Conservation (phyloP, 2,329 filamentous ascomycete genomes). For the Allantophomopsis cytisporea region DNA sequence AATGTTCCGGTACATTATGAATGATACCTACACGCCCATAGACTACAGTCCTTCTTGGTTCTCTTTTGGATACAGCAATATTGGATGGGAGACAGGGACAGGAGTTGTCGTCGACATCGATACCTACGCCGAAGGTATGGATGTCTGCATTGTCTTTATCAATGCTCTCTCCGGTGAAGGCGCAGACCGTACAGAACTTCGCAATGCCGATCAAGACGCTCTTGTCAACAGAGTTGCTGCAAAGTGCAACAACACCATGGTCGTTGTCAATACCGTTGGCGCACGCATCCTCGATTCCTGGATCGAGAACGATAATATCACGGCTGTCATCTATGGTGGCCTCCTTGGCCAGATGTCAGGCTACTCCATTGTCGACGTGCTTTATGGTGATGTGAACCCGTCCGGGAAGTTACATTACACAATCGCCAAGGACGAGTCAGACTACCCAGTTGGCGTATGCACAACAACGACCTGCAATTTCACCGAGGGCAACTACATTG, state of each 20-base stretch:
- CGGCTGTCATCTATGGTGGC: slow-evolving; percentile 41
- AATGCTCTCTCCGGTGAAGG: slow-evolving; percentile 80
- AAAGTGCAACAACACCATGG: slow-evolving; percentile 38
- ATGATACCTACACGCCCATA: slow-evolving; percentile 51
- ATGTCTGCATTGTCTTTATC: slow-evolving; percentile 34
- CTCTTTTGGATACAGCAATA: too few relatives aligned
- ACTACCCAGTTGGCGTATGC: slow-evolving; percentile 25
- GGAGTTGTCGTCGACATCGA: not conserved
- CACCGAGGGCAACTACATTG: slow-evolving; percentile 14
- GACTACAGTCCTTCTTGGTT: too few relatives aligned
- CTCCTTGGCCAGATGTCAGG: slow-evolving; percentile 46
- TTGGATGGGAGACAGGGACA: too few relatives aligned
- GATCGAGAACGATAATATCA: slow-evolving; percentile 40
- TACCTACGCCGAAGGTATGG: not conserved
- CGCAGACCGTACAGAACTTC: too few relatives aligned
- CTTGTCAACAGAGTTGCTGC: slow-evolving; percentile 23
- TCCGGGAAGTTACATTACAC: slow-evolving; percentile 58
- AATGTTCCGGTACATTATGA: slow-evolving; percentile 15
- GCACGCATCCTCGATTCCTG: slow-evolving; percentile 42
- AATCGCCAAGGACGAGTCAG: slow-evolving; percentile 36
- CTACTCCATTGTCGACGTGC: slow-evolving; percentile 59
- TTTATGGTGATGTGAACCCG: slow-evolving; percentile 63
- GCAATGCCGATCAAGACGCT: too few relatives aligned
- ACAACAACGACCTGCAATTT: not conserved
- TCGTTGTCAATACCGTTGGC: slow-evolving; percentile 51